A percentile compares a stretch with the other conserved stretches of the same genome.
phyloP scores from a whole-genome alignment of 257 asterid genomes.

The Solanum phureja region DNA sequence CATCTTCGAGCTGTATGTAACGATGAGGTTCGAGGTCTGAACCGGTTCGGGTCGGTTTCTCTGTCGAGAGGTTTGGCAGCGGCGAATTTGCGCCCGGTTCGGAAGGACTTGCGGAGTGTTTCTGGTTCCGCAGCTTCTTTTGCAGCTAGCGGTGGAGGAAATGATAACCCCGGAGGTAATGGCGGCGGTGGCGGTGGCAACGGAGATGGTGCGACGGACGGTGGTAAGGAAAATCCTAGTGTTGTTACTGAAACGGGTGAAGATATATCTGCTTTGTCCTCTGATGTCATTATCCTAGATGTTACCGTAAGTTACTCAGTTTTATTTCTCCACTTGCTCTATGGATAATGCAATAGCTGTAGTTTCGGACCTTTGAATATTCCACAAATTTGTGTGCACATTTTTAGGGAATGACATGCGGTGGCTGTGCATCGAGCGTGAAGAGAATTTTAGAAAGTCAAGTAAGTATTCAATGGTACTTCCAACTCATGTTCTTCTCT shows the following conservation, averaged over 20 bases:
- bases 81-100: constrained; percentile 4
- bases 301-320: constrained; percentile 51
- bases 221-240: constrained; percentile 44
- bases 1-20: constrained; percentile 12
- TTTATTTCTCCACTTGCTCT: neutral
- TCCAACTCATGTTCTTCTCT: neutral
- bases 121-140: constrained; percentile 44
- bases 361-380: neutral
- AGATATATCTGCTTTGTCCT: constrained; percentile 43
- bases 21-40: neutral
- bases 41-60: constrained; percentile 21
- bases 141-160: constrained; percentile 73
- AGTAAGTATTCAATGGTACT: constrained; percentile 14
- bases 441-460: constrained; percentile 47
- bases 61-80: constrained; percentile 15
- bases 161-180: constrained; percentile 25
- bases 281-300: constrained; percentile 87
- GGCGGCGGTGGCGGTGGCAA: constrained; percentile 54
- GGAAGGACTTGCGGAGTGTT: constrained; percentile 30
- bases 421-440: constrained; percentile 47
- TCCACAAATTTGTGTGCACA: neutral
- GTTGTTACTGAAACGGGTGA: constrained; percentile 42
- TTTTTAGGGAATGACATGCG: constrained; percentile 44
- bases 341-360: neutral
- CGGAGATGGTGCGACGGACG: constrained; percentile 40